phyloP scores from a whole-genome alignment of 257 asterid genomes.

The Solanum bukasovii region DNA sequence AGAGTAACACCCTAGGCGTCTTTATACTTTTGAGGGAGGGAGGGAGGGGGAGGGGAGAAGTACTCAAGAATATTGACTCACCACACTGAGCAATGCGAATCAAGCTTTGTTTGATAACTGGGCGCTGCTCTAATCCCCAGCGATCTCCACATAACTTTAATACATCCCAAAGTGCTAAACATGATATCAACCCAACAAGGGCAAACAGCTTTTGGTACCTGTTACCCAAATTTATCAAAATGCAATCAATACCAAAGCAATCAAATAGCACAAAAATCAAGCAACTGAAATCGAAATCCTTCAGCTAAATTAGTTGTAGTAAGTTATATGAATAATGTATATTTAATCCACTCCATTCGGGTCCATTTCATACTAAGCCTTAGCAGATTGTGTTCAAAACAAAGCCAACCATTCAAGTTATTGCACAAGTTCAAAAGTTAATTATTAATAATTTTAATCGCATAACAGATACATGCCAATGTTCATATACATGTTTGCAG shows the following conservation, averaged over 20 bases:
- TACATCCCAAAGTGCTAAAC: conserved; percentile 82
- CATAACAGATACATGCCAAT: background rate
- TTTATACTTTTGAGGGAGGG: background rate
- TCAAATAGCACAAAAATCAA: background rate
- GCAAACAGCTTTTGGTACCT: conserved; percentile 88
- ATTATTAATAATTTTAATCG: background rate
- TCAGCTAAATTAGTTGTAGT: background rate
- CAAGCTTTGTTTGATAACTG: conserved; percentile 31
- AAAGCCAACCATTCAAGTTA: background rate
- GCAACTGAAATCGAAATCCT: background rate
- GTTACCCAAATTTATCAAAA: background rate
- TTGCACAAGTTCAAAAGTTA: background rate
- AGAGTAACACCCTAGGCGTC: background rate
- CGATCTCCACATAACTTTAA: conserved; percentile 45
- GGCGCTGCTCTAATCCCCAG: conserved; percentile 53
- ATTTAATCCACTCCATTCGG: background rate
- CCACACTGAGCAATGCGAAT: conserved; percentile 68
- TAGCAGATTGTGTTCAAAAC: background rate
- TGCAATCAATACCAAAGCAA: background rate
- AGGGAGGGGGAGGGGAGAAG: background rate
- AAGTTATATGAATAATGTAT: background rate
- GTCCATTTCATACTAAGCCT: background rate
- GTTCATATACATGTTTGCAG: background rate
- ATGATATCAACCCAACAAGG: conserved; percentile 57
- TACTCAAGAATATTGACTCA: conserved; percentile 27